Percentiles rank a stretch among this genome's conserved stretches.
Evolutionary conservation across 768 basidiomycete genomes (phyloP).

Genomic region (Candolleomyces eurysporus): DNA sequence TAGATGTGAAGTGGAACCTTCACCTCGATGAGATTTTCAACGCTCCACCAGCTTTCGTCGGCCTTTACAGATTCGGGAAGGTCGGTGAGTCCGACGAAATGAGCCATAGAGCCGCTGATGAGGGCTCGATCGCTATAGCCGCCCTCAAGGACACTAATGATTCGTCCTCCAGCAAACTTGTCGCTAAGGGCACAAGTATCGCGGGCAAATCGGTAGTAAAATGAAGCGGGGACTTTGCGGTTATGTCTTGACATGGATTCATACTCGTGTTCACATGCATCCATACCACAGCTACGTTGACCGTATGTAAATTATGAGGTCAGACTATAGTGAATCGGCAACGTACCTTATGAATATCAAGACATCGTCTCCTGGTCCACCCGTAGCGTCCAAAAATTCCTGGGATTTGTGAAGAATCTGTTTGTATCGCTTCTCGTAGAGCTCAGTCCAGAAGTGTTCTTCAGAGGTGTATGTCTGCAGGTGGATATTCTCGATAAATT

Average conservation of each 20-base stretch:
- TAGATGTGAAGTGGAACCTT: conserved; percentile 12
- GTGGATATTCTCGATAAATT: conserved; percentile 86
- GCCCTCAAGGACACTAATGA: conserved; percentile 92
- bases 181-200: conserved; percentile 70
- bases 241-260: conserved; percentile 89
- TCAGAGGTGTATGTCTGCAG: conserved; percentile 70
- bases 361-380: conserved; percentile 63
- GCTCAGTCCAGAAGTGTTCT: conserved; percentile 68
- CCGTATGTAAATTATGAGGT: not conserved
- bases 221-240: conserved; percentile 83
- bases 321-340: not conserved
- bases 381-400: conserved; percentile 68
- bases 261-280: conserved; percentile 91
- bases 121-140: conserved; percentile 93
- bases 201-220: conserved; percentile 79
- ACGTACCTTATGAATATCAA: conserved; percentile 83
- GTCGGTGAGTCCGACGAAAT: conserved; percentile 66
- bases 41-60: conserved; percentile 64
- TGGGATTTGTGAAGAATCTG: conserved; percentile 63
- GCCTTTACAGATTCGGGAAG: conserved; percentile 25
- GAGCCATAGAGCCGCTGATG: conserved; percentile 79
- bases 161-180: conserved; percentile 58
- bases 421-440: conserved; percentile 69
- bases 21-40: conserved; percentile 60
- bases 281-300: conserved; percentile 78